phyloP scores from a whole-genome alignment of 768 basidiomycete species.

The Mycena galericulata region DNA sequence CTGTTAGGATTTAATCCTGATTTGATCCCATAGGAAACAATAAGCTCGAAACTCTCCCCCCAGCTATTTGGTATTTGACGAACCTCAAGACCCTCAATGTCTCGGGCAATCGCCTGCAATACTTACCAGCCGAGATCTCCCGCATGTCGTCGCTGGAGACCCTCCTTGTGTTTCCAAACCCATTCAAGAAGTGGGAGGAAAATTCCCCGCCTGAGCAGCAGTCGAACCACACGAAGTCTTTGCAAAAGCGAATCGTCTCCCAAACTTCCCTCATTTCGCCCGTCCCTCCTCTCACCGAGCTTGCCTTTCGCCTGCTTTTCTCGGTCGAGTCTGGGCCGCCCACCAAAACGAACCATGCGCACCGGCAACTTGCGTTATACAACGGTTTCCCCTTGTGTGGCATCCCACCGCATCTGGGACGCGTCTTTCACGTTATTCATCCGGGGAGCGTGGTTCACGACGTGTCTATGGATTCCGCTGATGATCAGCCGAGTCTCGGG shows the following conservation, averaged over 20 bases:
- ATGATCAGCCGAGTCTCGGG: slow-evolving; percentile 39
- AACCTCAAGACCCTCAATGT: slow-evolving; percentile 72
- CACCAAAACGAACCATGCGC: neutral
- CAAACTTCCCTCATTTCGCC: slow-evolving; percentile 27
- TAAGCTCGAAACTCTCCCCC: slow-evolving; percentile 65
- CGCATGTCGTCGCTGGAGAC: slow-evolving; percentile 59
- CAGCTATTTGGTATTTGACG: slow-evolving; percentile 67
- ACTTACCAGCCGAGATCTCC: slow-evolving; percentile 76
- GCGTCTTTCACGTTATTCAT: slow-evolving; percentile 50
- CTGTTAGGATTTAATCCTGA: neutral
- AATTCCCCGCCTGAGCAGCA: slow-evolving; percentile 18
- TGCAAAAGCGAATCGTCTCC: slow-evolving; percentile 21
- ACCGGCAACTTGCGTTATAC: slow-evolving; percentile 39
- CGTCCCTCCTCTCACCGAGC: slow-evolving; percentile 26
- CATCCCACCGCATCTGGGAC: slow-evolving; percentile 46
- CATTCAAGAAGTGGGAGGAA: slow-evolving; percentile 53
- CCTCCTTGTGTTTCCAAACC: slow-evolving; percentile 69
- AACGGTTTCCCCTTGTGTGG: slow-evolving; percentile 52
- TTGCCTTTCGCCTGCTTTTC: slow-evolving; percentile 21
- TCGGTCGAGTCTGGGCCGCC: neutral
- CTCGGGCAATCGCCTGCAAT: slow-evolving; percentile 66
- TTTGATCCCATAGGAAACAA: slow-evolving; percentile 66
- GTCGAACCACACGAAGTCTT: slow-evolving; percentile 12
- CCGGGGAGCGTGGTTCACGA: slow-evolving; percentile 51
- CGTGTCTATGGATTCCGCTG: slow-evolving; percentile 37